These are phyloP conservation scores for Poronia punctata DNA, from an alignment of 495 filamentous ascomycete species.

Conservation along the genomic window DNA sequence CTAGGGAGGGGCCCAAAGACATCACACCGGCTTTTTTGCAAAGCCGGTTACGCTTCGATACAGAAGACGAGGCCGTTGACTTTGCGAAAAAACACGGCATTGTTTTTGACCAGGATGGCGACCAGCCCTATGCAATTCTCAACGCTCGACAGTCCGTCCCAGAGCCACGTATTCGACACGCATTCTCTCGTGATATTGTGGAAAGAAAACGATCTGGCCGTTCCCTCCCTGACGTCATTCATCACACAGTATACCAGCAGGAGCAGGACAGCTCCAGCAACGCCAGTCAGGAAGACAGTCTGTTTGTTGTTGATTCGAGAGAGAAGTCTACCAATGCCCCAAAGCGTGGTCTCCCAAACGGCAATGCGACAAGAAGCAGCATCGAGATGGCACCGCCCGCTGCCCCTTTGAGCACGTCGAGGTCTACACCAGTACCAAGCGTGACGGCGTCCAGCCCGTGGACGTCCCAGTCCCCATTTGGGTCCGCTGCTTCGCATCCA, in stretches of 20 bases:
- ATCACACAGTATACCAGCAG: constrained; percentile 32
- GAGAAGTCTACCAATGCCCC: neutral
- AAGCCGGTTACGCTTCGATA: constrained; percentile 64
- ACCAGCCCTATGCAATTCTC: constrained; percentile 46
- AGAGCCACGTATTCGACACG: constrained; percentile 35
- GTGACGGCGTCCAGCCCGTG: too few species aligned
- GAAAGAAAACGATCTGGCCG: constrained; percentile 41
- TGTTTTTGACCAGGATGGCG: constrained; percentile 41
- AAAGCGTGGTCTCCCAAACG: neutral
- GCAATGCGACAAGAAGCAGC: constrained; percentile 1
- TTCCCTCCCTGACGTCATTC: constrained; percentile 37
- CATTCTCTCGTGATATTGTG: constrained; percentile 36
- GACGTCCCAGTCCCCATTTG: too few species aligned
- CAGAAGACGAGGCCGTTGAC: constrained; percentile 57
- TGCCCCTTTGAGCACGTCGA: too few species aligned
- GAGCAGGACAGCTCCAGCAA: neutral
- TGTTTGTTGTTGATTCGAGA: constrained; percentile 26
- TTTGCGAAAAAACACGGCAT: constrained; percentile 68
- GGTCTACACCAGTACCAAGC: too few species aligned
- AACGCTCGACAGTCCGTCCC: constrained; percentile 15
- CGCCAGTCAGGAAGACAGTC: constrained; percentile 11
- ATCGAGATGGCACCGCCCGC: too few species aligned
- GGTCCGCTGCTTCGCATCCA: too few species aligned
- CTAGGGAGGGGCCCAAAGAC: constrained; percentile 62
- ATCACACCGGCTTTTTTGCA: constrained; percentile 65